Conservation (phyloP, 257 asterid species). For the Solanum pinnatisectum region DNA sequence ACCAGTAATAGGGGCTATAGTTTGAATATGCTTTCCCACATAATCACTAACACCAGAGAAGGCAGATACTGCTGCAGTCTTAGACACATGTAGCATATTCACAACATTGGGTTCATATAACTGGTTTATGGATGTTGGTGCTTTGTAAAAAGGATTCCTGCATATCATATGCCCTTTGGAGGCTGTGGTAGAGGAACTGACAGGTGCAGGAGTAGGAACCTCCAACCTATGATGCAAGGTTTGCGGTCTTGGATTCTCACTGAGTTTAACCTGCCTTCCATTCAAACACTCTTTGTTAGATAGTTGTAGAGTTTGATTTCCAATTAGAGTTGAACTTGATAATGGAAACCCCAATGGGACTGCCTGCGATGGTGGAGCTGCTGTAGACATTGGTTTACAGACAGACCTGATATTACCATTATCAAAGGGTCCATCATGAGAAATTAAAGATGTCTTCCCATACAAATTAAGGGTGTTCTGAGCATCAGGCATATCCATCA, state of each 20-base stretch:
- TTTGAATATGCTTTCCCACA: constrained; percentile 9
- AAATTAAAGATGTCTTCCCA: constrained; percentile 16
- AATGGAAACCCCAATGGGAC: constrained; percentile 9
- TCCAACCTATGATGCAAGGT: constrained; percentile 14
- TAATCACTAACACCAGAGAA: constrained; percentile 17
- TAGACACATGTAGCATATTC: constrained; percentile 9
- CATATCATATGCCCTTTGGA: constrained; percentile 12
- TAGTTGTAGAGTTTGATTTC: constrained; percentile 10
- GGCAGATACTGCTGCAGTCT: constrained; percentile 8
- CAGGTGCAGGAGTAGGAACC: constrained; percentile 7
- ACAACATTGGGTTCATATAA: constrained; percentile 1
- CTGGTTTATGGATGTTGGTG: constrained; percentile 2
- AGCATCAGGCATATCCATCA: constrained; percentile 11
- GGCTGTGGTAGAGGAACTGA: constrained; percentile 13
- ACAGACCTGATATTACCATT: constrained; percentile 10
- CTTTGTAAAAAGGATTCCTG: constrained; percentile 10
- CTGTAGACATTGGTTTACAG: constrained; percentile 10
- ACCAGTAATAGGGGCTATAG: constrained; percentile 24
- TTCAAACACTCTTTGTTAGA: constrained; percentile 4
- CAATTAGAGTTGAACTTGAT: constrained; percentile 15
- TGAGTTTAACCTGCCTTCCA: constrained; percentile 6
- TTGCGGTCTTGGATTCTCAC: constrained; percentile 18
- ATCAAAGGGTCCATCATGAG: constrained; percentile 10
- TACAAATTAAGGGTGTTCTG: constrained; percentile 18
- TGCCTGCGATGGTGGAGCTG: constrained; percentile 2